These are phyloP conservation scores for Limtongia smithiae DNA, from an alignment of 805 yeast species.

Conservation along the genomic window DNA sequence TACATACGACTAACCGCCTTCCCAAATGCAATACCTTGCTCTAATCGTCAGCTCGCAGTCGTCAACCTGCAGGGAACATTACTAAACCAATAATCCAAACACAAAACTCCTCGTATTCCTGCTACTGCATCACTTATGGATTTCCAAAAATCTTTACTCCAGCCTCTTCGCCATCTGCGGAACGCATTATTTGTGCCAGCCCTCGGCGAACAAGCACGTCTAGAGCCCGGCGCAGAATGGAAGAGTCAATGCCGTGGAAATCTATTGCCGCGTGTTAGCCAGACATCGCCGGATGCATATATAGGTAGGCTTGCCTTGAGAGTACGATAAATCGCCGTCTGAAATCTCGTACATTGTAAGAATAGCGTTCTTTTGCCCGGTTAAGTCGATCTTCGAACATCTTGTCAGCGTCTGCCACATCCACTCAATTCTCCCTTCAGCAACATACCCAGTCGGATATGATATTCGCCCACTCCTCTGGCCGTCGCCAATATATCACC, in stretches of 20 bases:
- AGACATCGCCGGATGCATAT: neutral
- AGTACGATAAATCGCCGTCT: slow-evolving; percentile 55
- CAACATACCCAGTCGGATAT: slow-evolving; percentile 58
- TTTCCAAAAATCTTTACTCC: slow-evolving; percentile 60
- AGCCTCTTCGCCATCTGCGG: slow-evolving; percentile 59
- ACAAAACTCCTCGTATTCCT: too few species aligned
- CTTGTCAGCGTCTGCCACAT: too few species aligned
- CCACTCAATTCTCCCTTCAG: too few species aligned
- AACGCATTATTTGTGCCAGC: slow-evolving; percentile 69
- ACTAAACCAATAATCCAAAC: too few species aligned
- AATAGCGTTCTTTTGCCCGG: slow-evolving; percentile 75
- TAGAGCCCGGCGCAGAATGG: slow-evolving; percentile 52
- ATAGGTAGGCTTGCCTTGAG: slow-evolving; percentile 42
- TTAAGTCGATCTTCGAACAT: slow-evolving; percentile 52
- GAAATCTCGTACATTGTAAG: slow-evolving; percentile 79
- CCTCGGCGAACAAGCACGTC: slow-evolving; percentile 61
- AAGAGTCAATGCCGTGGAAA: slow-evolving; percentile 60
- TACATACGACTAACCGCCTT: too few species aligned
- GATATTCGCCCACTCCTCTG: slow-evolving; percentile 64
- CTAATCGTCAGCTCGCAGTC: too few species aligned
- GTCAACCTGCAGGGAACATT: too few species aligned
- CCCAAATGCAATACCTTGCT: too few species aligned
- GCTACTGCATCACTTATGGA: too few species aligned
- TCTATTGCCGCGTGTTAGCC: slow-evolving; percentile 34
- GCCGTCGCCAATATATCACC: slow-evolving; percentile 62